Evolutionary conservation across 2,329 filamentous ascomycete genomes (phyloP).

Genomic region (Dactylella cylindrospora): DNA sequence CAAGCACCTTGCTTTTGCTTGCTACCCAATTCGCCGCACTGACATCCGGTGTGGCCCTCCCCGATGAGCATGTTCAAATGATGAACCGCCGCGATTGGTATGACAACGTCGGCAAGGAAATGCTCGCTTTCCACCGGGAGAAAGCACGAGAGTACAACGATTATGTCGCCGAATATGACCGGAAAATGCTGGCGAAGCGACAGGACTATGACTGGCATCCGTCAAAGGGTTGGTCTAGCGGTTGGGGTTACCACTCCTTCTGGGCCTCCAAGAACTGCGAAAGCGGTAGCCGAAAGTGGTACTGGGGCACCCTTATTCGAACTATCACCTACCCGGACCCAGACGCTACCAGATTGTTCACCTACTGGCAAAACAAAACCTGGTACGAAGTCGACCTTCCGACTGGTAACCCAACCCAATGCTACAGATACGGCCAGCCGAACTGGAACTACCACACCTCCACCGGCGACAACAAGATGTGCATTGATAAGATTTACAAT

Average conservation of each 20-base stretch:
- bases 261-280: slow-evolving; percentile 1
- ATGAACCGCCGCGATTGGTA: slow-evolving; percentile 6
- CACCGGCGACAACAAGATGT: background rate
- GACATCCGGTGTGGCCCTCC: background rate
- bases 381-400: background rate
- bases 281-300: background rate
- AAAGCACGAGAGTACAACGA: slow-evolving; percentile 6
- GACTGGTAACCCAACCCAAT: too few species aligned
- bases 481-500: slow-evolving; percentile 1
- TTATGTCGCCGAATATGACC: background rate
- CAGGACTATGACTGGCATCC: slow-evolving; percentile 8
- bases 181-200: background rate
- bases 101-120: background rate
- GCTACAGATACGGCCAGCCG: too few species aligned
- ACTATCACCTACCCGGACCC: background rate
- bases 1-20: slow-evolving; percentile 6
- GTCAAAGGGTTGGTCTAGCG: background rate
- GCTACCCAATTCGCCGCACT: background rate
- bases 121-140: background rate
- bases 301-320: background rate
- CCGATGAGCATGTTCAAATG: background rate
- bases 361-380: background rate
- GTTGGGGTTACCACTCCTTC: slow-evolving; percentile 4
- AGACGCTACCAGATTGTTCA: background rate
- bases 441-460: slow-evolving; percentile 3